phyloP scores from a whole-genome alignment of 75 land plant species.

The Pinus albicaulis region DNA sequence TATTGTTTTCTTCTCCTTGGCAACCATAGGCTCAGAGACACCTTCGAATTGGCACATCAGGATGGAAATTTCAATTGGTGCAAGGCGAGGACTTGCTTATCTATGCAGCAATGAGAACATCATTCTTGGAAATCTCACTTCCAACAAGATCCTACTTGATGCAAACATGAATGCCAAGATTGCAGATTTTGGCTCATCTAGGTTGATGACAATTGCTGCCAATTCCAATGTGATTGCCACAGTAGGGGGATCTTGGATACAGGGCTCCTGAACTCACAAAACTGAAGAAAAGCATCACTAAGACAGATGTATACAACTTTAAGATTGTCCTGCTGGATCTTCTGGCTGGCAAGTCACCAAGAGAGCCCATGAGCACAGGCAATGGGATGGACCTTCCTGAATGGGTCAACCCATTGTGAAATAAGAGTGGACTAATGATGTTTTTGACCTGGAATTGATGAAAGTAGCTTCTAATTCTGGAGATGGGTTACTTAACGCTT shows the following conservation, averaged over 20 bases:
- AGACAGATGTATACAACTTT: conserved; percentile 90
- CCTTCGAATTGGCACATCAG: conserved; percentile 81
- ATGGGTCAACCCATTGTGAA: conserved; percentile 90
- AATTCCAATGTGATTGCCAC: conserved; percentile 85
- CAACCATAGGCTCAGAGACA: conserved; percentile 83
- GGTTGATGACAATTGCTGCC: conserved; percentile 88
- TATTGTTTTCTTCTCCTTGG: conserved; percentile 7
- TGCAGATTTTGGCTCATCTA: conserved; percentile 83
- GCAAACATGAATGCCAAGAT: conserved; percentile 57
- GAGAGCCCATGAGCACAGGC: conserved; percentile 51
- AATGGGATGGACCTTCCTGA: conserved; percentile 85
- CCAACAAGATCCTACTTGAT: conserved; percentile 75
- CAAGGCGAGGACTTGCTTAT: conserved; percentile 61
- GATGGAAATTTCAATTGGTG: conserved; percentile 70
- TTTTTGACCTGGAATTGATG: conserved; percentile 92
- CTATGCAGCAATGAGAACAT: conserved; percentile 67
- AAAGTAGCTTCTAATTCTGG: conserved; percentile 53
- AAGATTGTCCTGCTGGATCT: conserved; percentile 87
- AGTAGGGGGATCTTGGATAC: conserved; percentile 85
- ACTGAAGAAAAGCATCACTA: conserved; percentile 84
- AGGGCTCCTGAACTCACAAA: conserved; percentile 95
- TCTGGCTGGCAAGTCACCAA: conserved; percentile 92
- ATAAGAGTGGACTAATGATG: conserved; percentile 97
- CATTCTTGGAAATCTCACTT: conserved; percentile 89
- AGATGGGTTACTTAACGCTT: conserved; percentile 81